Percentiles rank a stretch among this genome's conserved stretches.
phyloP scores from a whole-genome alignment of 192 early-diverging fungal species.

The Mortierella hygrophila region DNA sequence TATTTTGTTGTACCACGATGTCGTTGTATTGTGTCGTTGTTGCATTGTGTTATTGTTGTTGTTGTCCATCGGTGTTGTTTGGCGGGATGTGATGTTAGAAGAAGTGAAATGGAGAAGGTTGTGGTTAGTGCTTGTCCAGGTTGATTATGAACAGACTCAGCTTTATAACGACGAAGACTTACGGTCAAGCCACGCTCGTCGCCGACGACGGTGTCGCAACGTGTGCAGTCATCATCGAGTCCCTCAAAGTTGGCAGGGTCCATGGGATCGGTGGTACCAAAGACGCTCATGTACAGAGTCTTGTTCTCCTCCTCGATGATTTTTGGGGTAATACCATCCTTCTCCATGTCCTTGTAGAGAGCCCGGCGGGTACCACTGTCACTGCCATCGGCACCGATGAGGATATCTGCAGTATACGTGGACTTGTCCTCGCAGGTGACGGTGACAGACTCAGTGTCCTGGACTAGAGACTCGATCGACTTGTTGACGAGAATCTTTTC shows the following conservation, averaged over 20 bases:
- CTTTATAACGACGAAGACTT: background rate
- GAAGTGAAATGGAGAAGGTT: background rate
- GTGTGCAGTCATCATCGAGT: constrained; percentile 27
- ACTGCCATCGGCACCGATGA: constrained; percentile 35
- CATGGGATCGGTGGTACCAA: constrained; percentile 32
- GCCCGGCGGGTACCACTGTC: constrained; percentile 27
- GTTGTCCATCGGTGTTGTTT: background rate
- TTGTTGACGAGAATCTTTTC: constrained; percentile 39
- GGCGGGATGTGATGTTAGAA: background rate
- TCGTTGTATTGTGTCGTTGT: too few species aligned
- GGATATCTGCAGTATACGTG: constrained; percentile 33
- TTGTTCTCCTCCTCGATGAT: constrained; percentile 11
- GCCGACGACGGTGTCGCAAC: constrained; percentile 35
- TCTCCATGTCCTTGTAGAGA: constrained; percentile 30
- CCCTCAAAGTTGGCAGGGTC: constrained; percentile 34
- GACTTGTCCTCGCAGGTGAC: constrained; percentile 33
- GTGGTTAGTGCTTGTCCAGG: background rate
- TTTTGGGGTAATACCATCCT: constrained; percentile 16
- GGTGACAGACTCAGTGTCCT: constrained; percentile 27
- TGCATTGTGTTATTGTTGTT: background rate
- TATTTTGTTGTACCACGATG: background rate
- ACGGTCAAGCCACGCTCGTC: constrained; percentile 37
- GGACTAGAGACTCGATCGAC: constrained; percentile 22
- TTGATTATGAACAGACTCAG: background rate
- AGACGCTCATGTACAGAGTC: constrained; percentile 20